Evolutionary conservation across 2,329 filamentous ascomycete genomes (phyloP).

Genomic region (Fusarium irregulare): DNA sequence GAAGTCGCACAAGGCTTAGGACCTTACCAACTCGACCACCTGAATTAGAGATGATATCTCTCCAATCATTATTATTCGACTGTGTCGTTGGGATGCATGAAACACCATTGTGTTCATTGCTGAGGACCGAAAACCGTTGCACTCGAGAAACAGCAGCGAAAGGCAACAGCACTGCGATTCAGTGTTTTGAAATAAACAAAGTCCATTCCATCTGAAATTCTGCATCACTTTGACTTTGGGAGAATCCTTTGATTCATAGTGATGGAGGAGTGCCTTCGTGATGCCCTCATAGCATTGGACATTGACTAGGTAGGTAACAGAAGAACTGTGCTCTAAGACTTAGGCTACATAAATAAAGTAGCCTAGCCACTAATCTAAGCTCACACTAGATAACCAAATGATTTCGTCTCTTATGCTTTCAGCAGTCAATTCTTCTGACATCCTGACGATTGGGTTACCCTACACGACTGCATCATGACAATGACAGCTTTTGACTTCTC

Average conservation of each 20-base stretch:
- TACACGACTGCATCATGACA: constrained; percentile 3
- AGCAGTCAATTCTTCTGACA: background rate
- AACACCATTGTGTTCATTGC: background rate
- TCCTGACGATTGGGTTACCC: constrained; percentile 15
- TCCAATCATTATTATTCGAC: background rate
- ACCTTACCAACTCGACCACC: background rate
- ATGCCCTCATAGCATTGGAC: background rate
- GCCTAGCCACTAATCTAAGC: accelerated
- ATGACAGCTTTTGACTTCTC: background rate
- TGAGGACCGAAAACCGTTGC: background rate
- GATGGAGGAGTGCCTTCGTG: background rate
- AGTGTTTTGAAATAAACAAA: background rate
- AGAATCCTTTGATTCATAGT: background rate
- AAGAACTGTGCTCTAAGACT: accelerated
- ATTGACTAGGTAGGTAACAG: background rate
- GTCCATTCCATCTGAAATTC: background rate
- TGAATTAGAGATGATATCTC: background rate
- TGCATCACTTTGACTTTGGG: background rate
- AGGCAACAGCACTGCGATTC: background rate
- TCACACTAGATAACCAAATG: background rate
- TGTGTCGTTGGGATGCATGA: background rate
- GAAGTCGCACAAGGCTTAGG: background rate
- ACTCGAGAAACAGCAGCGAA: background rate
- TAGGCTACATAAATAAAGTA: background rate
- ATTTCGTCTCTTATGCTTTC: background rate